Evolutionary conservation across 257 asterid genomes (phyloP).

Genomic region (Solanum dulcamara): DNA sequence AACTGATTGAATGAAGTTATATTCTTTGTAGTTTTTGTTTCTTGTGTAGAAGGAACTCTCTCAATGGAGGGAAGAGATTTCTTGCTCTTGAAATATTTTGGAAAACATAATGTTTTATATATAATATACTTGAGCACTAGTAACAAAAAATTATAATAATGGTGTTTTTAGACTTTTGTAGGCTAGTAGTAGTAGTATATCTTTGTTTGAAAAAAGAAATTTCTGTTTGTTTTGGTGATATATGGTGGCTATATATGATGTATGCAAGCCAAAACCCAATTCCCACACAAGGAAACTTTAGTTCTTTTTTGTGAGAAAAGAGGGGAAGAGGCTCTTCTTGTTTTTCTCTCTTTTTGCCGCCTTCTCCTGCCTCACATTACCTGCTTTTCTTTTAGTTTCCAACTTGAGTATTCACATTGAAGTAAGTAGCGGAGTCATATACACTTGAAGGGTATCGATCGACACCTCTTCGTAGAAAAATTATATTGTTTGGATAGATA

Average conservation of each 20-base stretch:
- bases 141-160: not conserved
- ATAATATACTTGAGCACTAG: not conserved
- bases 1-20: slow-evolving; percentile 6
- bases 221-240: no score
- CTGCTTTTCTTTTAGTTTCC: no score
- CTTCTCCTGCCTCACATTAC: slow-evolving; percentile 10
- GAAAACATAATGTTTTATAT: slow-evolving; percentile 23
- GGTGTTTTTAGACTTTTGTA: slow-evolving; percentile 24
- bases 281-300: not conserved
- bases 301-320: not conserved
- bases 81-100: slow-evolving; percentile 16
- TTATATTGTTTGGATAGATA: no score
- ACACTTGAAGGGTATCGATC: no score
- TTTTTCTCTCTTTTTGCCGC: slow-evolving; percentile 12
- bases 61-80: slow-evolving; percentile 29
- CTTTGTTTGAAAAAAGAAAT: slow-evolving; percentile 9
- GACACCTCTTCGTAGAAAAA: no score
- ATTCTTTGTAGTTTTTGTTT: slow-evolving; percentile 8
- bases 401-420: no score
- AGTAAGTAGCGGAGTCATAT: no score
- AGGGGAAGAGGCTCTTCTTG: not conserved
- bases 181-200: not conserved
- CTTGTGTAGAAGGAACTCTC: slow-evolving; percentile 20
- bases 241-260: no score
- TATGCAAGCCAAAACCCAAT: not conserved